These are phyloP conservation scores for Penicillium goetzii DNA, from an alignment of 495 filamentous ascomycete species.

Conservation along the genomic window DNA sequence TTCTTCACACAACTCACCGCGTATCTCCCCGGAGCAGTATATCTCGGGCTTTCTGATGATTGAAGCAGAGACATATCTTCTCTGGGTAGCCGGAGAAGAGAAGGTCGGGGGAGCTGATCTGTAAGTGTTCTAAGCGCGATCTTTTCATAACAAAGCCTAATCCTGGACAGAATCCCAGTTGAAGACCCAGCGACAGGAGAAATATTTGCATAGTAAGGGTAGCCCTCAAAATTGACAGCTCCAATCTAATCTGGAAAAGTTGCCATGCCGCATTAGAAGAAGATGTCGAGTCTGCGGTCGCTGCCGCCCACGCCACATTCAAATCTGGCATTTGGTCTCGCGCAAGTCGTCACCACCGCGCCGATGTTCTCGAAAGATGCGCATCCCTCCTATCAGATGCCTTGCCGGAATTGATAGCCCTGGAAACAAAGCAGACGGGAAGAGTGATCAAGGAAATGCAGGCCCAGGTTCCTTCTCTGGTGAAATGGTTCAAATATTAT, in stretches of 20 bases:
- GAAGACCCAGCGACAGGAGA: slow-evolving; percentile 31
- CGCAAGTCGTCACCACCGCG: slow-evolving; percentile 55
- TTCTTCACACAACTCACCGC: neutral
- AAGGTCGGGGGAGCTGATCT: neutral
- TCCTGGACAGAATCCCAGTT: slow-evolving; percentile 21
- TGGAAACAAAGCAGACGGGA: slow-evolving; percentile 66
- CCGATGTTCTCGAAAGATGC: slow-evolving; percentile 59
- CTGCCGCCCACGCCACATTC: slow-evolving; percentile 52
- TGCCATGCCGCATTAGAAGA: slow-evolving; percentile 51
- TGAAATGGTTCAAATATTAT: slow-evolving; percentile 69
- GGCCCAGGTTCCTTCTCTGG: slow-evolving; percentile 62
- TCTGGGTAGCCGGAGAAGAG: slow-evolving; percentile 5
- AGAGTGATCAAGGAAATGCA: slow-evolving; percentile 67
- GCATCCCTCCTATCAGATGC: slow-evolving; percentile 53
- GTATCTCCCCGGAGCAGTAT: neutral
- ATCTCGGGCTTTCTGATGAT: neutral
- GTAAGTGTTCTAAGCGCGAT: neutral
- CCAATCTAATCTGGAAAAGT: slow-evolving; percentile 8
- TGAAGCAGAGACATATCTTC: neutral
- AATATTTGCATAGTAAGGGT: slow-evolving; percentile 26
- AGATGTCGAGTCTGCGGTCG: slow-evolving; percentile 52
- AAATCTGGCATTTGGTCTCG: slow-evolving; percentile 61
- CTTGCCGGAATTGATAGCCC: slow-evolving; percentile 53
- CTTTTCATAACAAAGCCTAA: neutral
- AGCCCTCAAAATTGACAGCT: neutral